These are phyloP conservation scores for Teunomyces tritomae DNA, from an alignment of 805 yeast genomes.

Conservation along the genomic window DNA sequence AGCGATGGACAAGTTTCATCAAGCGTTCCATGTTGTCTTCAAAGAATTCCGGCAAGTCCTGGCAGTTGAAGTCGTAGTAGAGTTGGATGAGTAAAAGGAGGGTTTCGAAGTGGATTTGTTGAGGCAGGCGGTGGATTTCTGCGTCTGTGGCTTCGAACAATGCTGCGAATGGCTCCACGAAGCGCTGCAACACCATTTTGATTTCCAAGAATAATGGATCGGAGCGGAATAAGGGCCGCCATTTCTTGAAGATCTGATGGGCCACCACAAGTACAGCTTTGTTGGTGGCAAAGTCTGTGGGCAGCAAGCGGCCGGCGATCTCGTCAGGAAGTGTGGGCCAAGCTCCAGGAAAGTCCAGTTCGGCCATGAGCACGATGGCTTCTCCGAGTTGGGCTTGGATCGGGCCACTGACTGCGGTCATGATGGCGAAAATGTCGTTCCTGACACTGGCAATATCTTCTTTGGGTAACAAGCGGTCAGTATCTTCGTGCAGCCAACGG, in stretches of 20 bases:
- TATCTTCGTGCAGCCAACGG: slow-evolving; percentile 89
- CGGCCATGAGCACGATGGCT: slow-evolving; percentile 88
- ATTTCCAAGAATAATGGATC: slow-evolving; percentile 89
- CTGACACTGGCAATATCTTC: slow-evolving; percentile 70
- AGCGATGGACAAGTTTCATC: slow-evolving; percentile 80
- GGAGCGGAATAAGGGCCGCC: slow-evolving; percentile 93
- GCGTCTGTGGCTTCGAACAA: slow-evolving; percentile 66
- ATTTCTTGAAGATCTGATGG: slow-evolving; percentile 91
- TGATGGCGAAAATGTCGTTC: slow-evolving; percentile 73
- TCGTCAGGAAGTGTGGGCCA: slow-evolving; percentile 82
- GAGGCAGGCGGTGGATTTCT: slow-evolving; percentile 54
- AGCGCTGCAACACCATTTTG: slow-evolving; percentile 78
- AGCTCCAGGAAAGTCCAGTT: slow-evolving; percentile 87
- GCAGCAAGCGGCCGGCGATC: slow-evolving; percentile 62
- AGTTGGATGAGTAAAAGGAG: slow-evolving; percentile 71
- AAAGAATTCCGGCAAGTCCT: slow-evolving; percentile 96
- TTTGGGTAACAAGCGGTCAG: slow-evolving; percentile 60
- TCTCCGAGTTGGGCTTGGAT: slow-evolving; percentile 95
- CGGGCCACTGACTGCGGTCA: slow-evolving; percentile 77
- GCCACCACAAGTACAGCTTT: slow-evolving; percentile 89
- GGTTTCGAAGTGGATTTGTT: slow-evolving; percentile 64
- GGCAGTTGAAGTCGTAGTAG: slow-evolving; percentile 92
- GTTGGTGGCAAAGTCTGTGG: slow-evolving; percentile 67
- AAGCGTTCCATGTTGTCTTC: slow-evolving; percentile 82
- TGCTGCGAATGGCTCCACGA: slow-evolving; percentile 74